A percentile compares a stretch with the other conserved stretches of the same genome.
Conservation (phyloP, 2,329 filamentous ascomycete genomes). For the Parastagonospora nodorum region DNA sequence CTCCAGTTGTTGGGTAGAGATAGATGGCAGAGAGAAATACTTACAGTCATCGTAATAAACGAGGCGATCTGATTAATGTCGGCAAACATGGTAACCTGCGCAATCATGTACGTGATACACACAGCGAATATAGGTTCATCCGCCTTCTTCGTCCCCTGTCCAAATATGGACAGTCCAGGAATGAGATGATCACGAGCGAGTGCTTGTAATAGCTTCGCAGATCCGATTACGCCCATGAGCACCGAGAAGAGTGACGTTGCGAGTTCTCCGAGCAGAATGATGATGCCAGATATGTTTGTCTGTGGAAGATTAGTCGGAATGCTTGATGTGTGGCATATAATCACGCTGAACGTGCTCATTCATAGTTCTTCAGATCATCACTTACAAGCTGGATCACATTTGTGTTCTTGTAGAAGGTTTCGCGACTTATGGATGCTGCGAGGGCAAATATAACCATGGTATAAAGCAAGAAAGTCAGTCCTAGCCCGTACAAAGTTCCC, state of each 20-base stretch:
- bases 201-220: constrained; percentile 83
- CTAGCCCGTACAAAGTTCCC: constrained; percentile 79
- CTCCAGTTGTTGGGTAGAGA: not conserved
- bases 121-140: constrained; percentile 81
- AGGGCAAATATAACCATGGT: constrained; percentile 77
- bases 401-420: constrained; percentile 73
- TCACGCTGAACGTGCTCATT: not conserved
- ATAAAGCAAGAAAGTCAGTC: constrained; percentile 77
- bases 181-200: constrained; percentile 79
- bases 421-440: constrained; percentile 74
- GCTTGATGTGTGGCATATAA: not conserved
- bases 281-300: constrained; percentile 74
- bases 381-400: constrained; percentile 77
- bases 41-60: constrained; percentile 80
- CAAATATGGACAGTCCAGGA: constrained; percentile 75
- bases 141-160: constrained; percentile 70
- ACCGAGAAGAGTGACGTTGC: constrained; percentile 84
- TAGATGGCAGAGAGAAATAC: not conserved
- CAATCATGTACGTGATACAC: constrained; percentile 73
- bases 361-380: constrained; percentile 1
- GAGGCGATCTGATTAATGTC: constrained; percentile 89
- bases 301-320: constrained; percentile 22
- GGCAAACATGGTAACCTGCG: constrained; percentile 79
- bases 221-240: constrained; percentile 84
- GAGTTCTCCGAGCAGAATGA: constrained; percentile 82